Evolutionary conservation across 495 filamentous ascomycete genomes (phyloP).

Genomic region (Neurospora sp.): DNA sequence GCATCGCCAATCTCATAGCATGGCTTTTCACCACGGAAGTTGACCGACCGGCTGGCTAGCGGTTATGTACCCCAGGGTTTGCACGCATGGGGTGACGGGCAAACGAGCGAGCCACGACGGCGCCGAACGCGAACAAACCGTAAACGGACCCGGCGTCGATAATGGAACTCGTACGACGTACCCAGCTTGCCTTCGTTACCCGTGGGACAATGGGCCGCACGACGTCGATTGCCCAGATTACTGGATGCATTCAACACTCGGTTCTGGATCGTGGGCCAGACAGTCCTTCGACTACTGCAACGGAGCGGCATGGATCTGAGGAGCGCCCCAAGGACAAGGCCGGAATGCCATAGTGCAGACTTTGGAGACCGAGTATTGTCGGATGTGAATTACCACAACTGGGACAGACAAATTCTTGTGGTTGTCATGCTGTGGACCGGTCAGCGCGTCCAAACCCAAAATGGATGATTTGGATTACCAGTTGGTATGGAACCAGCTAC

Average conservation of each 20-base stretch:
- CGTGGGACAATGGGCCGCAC: neutral
- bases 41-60: neutral
- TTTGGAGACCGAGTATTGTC: neutral
- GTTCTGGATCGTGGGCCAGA: neutral
- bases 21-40: neutral
- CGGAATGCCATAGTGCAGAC: neutral
- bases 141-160: neutral
- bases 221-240: neutral
- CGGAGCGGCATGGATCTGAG: neutral
- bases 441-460: neutral
- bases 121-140: neutral
- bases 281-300: neutral
- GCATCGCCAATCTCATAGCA: neutral
- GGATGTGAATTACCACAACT: neutral
- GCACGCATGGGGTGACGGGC: neutral
- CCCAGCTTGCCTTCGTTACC: neutral
- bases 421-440: neutral
- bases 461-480: neutral
- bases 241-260: neutral
- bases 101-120: neutral
- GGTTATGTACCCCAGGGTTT: neutral
- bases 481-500: neutral
- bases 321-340: neutral
- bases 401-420: neutral
- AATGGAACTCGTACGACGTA: neutral